Evolutionary conservation across 1,139 yeast genomes (phyloP).

Genomic region (Barnettozyma hawaiiensis): DNA sequence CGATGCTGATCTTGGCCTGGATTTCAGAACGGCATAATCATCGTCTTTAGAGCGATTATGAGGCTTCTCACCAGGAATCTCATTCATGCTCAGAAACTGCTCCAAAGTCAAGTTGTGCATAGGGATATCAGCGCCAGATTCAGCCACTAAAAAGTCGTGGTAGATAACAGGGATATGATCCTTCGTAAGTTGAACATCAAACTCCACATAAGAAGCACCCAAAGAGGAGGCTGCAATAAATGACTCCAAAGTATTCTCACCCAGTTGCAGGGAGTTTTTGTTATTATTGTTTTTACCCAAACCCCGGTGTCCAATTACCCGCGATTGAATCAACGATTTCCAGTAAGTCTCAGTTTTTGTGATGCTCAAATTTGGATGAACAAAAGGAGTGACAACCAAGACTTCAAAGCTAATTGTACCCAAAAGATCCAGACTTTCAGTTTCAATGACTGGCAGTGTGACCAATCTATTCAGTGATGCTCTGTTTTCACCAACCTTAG

Average conservation of each 20-base stretch:
- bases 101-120: conserved; percentile 90
- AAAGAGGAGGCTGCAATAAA: conserved; percentile 95
- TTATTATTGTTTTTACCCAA: conserved; percentile 77
- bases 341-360: conserved; percentile 80
- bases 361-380: conserved; percentile 63
- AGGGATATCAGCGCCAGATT: conserved; percentile 93
- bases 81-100: conserved; percentile 70
- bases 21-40: conserved; percentile 9
- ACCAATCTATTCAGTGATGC: conserved; percentile 62
- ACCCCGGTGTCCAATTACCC: conserved; percentile 97
- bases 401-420: conserved; percentile 78
- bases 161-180: conserved; percentile 89
- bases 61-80: conserved; percentile 11
- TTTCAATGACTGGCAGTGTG: conserved; percentile 75
- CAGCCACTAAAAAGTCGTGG: conserved; percentile 93
- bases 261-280: conserved; percentile 78
- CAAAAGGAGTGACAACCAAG: conserved; percentile 65
- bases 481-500: conserved; percentile 65
- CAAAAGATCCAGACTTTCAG: conserved; percentile 63
- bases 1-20: conserved; percentile 25
- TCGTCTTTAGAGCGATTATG: conserved; percentile 16
- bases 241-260: conserved; percentile 93
- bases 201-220: conserved; percentile 91
- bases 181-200: conserved; percentile 95
- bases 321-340: conserved; percentile 82